Conservation (phyloP, 345 rosid species). For the Eutrema yunnanense region DNA sequence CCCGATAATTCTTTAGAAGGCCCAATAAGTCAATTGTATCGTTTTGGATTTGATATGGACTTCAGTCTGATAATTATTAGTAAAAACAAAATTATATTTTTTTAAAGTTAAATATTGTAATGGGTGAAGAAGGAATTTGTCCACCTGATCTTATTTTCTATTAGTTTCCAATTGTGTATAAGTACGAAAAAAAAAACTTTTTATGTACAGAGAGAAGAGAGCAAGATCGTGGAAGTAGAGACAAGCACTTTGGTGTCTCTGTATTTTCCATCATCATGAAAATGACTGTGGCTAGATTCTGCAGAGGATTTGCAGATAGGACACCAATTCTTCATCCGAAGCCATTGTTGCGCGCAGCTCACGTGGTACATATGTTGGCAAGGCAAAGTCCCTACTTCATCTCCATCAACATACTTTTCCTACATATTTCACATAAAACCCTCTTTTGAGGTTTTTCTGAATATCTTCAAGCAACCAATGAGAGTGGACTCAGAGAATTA, state of each 20-base stretch:
- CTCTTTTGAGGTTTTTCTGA: background rate
- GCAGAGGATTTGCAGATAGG: constrained; percentile 85
- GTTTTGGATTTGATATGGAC: too few relatives aligned
- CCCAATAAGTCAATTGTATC: too few relatives aligned
- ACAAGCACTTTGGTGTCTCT: background rate
- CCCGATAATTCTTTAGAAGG: too few relatives aligned
- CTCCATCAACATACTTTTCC: constrained; percentile 81
- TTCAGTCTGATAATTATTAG: too few relatives aligned
- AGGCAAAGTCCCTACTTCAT: constrained; percentile 63
- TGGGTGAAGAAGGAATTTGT: background rate
- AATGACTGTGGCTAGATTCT: constrained; percentile 31
- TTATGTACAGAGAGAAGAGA: constrained; percentile 22
- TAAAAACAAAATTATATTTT: too few relatives aligned
- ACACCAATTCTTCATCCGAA: constrained; percentile 91
- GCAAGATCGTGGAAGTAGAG: background rate
- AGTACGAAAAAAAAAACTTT: background rate
- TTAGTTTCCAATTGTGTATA: constrained; percentile 22
- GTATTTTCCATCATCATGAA: constrained; percentile 10
- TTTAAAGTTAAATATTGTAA: too few relatives aligned
- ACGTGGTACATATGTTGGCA: constrained; percentile 73
- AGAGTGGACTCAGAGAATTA: background rate
- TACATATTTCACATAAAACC: constrained; percentile 20
- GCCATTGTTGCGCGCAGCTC: constrained; percentile 75
- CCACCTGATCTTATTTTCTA: constrained; percentile 28
- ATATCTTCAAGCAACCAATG: background rate